Percentiles rank a stretch among this genome's conserved stretches.
These are phyloP conservation scores for Keqinozyma sinolaborantium DNA, from an alignment of 1,139 yeast species.

Conservation along the genomic window DNA sequence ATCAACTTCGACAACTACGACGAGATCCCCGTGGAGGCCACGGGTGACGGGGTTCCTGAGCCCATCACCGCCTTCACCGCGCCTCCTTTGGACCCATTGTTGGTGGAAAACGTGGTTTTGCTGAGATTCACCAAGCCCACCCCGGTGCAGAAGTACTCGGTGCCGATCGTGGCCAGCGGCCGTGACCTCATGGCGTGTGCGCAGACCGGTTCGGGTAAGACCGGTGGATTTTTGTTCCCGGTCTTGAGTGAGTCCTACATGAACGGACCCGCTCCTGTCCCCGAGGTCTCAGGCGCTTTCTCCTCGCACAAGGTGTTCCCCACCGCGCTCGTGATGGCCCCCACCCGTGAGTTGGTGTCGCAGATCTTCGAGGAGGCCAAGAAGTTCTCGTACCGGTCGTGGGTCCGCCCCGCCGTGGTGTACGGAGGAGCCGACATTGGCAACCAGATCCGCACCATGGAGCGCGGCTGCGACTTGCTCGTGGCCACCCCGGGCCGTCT, in stretches of 20 bases:
- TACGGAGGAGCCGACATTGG: slow-evolving; percentile 98
- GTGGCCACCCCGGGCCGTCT: slow-evolving; percentile 99
- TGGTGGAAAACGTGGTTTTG: slow-evolving; percentile 80
- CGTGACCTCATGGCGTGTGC: slow-evolving; percentile 99
- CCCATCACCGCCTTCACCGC: slow-evolving; percentile 83
- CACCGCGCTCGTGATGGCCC: slow-evolving; percentile 93
- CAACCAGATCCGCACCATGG: slow-evolving; percentile 81
- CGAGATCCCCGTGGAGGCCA: slow-evolving; percentile 96
- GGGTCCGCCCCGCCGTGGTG: slow-evolving; percentile 96
- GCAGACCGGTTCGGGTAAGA: slow-evolving; percentile 99
- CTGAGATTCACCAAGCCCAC: slow-evolving; percentile 96
- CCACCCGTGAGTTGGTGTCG: slow-evolving; percentile 97
- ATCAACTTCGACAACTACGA: slow-evolving; percentile 98
- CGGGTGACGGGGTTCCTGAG: slow-evolving; percentile 94
- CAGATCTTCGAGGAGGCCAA: slow-evolving; percentile 95
- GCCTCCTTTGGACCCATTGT: slow-evolving; percentile 86
- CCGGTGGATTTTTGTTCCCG: slow-evolving; percentile 99
- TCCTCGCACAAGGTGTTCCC: slow-evolving; percentile 81
- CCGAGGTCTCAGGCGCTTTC: slow-evolving; percentile 55
- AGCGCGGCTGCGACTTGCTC: slow-evolving; percentile 90
- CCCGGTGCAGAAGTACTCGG: slow-evolving; percentile 97
- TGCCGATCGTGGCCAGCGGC: slow-evolving; percentile 92
- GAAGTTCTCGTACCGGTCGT: slow-evolving; percentile 95
- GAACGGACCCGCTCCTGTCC: slow-evolving; percentile 78
- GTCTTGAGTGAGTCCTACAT: slow-evolving; percentile 87